Conservation (phyloP, 1,284 basidiomycete species). For the Papiliotrema fonsecae region DNA sequence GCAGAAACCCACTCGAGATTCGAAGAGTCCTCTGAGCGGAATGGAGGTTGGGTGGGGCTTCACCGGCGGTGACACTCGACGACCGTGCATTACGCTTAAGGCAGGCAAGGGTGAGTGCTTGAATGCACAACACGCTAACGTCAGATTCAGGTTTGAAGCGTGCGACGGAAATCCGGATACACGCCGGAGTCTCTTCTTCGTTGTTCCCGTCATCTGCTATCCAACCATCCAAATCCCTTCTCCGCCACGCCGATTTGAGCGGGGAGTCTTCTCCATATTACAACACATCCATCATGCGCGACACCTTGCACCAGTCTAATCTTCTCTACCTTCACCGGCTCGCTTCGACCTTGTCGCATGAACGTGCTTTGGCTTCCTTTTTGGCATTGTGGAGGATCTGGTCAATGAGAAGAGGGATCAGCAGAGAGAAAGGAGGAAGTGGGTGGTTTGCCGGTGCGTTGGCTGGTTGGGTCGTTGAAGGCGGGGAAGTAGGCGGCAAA, state of each 20-base stretch:
- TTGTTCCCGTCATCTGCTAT: conserved; percentile 63
- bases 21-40: conserved; percentile 61
- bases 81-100: conserved; percentile 22
- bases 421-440: conserved; percentile 54
- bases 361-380: conserved; percentile 58
- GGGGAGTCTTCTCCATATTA: conserved; percentile 60
- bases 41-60: conserved; percentile 59
- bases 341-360: conserved; percentile 60
- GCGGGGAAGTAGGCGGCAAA: conserved; percentile 55
- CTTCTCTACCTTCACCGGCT: conserved; percentile 66
- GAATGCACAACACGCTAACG: background rate
- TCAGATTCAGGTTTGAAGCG: conserved; percentile 60
- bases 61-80: conserved; percentile 55
- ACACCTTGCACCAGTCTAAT: conserved; percentile 61
- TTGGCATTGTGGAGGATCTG: conserved; percentile 78
- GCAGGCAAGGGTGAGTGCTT: conserved; percentile 18
- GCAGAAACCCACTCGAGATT: conserved; percentile 42
- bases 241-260: conserved; percentile 47
- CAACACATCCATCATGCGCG: conserved; percentile 68
- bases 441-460: conserved; percentile 68
- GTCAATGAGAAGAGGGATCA: conserved; percentile 81
- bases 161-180: conserved; percentile 65
- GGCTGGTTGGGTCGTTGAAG: conserved; percentile 65
- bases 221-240: conserved; percentile 68
- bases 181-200: conserved; percentile 60